These are phyloP conservation scores for Ophiosphaerella narmari DNA, from an alignment of 2,329 filamentous ascomycete genomes.

Conservation along the genomic window DNA sequence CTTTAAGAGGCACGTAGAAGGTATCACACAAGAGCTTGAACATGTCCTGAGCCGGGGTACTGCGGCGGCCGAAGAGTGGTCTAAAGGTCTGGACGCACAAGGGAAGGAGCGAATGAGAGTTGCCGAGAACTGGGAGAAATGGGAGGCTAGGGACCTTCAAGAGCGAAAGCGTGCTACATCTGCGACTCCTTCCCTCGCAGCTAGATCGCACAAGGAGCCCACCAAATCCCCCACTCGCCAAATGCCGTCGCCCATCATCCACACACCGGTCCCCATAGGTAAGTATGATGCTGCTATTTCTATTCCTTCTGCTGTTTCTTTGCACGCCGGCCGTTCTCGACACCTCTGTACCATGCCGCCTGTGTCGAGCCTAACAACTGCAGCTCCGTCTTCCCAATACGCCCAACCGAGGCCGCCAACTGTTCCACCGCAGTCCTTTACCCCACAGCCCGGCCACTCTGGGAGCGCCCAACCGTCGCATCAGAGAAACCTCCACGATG, in stretches of 20 bases:
- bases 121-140: constrained; percentile 74
- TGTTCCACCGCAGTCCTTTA: constrained; percentile 38
- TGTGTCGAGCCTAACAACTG: constrained; percentile 33
- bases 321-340: constrained; percentile 16
- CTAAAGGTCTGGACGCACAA: constrained; percentile 70
- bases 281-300: constrained; percentile 27
- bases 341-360: constrained; percentile 25
- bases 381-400: constrained; percentile 35
- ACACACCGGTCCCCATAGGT: constrained; percentile 42
- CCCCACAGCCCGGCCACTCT: constrained; percentile 31
- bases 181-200: constrained; percentile 19
- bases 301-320: constrained; percentile 18
- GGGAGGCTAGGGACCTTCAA: constrained; percentile 57
- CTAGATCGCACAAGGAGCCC: constrained; percentile 20
- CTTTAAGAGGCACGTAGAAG: constrained; percentile 64
- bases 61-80: constrained; percentile 75
- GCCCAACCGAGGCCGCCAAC: constrained; percentile 39
- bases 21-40: constrained; percentile 65
- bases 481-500: constrained; percentile 64
- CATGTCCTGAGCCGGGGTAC: constrained; percentile 68
- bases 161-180: constrained; percentile 18
- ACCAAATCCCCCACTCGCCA: constrained; percentile 33
- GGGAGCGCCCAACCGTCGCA: constrained; percentile 31
- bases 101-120: constrained; percentile 66
- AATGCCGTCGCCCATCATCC: constrained; percentile 35